A percentile compares a stretch with the other conserved stretches of the same genome.
Conservation (phyloP, 306 rosid genomes). For the Dalbergia oliveri region DNA sequence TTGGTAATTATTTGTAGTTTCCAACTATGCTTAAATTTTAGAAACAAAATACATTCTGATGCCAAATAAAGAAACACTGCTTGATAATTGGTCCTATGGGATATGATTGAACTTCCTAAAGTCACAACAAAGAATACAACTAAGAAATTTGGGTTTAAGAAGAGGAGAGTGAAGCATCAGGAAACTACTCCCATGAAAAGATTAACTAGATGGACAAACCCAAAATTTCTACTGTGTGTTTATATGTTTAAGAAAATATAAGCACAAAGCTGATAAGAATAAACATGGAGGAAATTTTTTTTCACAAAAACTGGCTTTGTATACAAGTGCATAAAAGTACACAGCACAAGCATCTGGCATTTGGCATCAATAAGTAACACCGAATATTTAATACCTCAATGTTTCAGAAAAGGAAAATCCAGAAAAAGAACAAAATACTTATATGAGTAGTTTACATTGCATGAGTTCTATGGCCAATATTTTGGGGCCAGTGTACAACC, state of each 20-base stretch:
- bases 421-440: not conserved
- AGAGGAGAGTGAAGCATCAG: too few relatives aligned
- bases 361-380: not conserved
- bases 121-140: not conserved
- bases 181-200: too few relatives aligned
- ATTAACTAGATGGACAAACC: not conserved
- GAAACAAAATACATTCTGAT: not conserved
- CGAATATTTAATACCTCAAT: not conserved
- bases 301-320: not conserved
- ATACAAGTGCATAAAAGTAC: not conserved
- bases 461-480: not conserved
- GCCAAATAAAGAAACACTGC: conserved; percentile 9
- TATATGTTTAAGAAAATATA: not conserved
- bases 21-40: not conserved
- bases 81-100: conserved; percentile 8
- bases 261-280: not conserved
- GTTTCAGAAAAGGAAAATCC: conserved; percentile 13
- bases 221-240: not conserved
- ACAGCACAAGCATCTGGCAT: too few relatives aligned
- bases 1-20: not conserved
- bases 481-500: conserved; percentile 1
- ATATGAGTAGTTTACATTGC: not conserved
- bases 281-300: not conserved
- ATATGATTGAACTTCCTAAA: not conserved
- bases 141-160: not conserved